Conservation (phyloP, 1,139 yeast species). For the Pichia sp. region DNA sequence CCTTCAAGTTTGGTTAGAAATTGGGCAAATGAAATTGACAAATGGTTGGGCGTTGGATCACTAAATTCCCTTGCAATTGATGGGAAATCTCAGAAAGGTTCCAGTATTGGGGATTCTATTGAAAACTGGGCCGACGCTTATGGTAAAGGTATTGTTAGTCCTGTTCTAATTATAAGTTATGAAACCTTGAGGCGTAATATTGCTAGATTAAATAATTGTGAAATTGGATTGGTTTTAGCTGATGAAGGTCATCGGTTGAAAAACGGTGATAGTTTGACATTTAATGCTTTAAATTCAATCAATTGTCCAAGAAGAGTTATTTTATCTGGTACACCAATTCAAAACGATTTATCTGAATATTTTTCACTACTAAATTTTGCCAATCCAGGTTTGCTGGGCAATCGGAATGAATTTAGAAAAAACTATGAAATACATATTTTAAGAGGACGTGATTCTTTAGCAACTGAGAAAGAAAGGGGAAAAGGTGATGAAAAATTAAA, state of each 20-base stretch:
- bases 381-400: conserved; percentile 87
- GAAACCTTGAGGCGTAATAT: conserved; percentile 89
- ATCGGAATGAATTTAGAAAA: conserved; percentile 75
- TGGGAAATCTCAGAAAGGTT: conserved; percentile 69
- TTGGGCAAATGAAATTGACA: conserved; percentile 95
- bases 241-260: conserved; percentile 96
- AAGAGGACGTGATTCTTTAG: conserved; percentile 84
- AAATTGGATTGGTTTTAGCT: conserved; percentile 82
- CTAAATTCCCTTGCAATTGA: conserved; percentile 87
- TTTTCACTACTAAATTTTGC: conserved; percentile 88
- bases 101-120: conserved; percentile 63
- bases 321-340: conserved; percentile 95
- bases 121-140: conserved; percentile 83
- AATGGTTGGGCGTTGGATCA: conserved; percentile 93
- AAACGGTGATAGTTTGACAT: conserved; percentile 90
- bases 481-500: conserved; percentile 66
- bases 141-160: conserved; percentile 87
- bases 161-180: conserved; percentile 90
- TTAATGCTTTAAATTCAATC: conserved; percentile 76
- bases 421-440: conserved; percentile 78
- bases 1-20: conserved; percentile 91
- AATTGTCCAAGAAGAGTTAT: conserved; percentile 86
- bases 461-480: conserved; percentile 70
- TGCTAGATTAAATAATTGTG: conserved; percentile 66
- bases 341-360: conserved; percentile 91